phyloP scores from a whole-genome alignment of 495 filamentous ascomycete species.

The Hyaloscypha variabilis region DNA sequence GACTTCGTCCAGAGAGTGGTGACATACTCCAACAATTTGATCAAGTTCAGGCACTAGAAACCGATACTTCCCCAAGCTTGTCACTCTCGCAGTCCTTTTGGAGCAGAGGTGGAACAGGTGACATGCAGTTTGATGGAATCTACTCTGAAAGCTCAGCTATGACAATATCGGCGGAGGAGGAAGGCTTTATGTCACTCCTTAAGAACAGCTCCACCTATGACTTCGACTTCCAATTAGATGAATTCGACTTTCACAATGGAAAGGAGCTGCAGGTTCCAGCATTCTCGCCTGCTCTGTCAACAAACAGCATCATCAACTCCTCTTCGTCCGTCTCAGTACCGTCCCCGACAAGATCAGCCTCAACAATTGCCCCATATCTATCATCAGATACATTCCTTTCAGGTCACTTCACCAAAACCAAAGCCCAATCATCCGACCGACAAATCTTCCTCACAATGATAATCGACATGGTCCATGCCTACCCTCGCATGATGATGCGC shows the following conservation, averaged over 20 bases:
- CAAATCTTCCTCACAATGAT: slow-evolving; percentile 25
- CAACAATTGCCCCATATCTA: neutral
- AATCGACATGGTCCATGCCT: slow-evolving; percentile 25
- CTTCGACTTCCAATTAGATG: neutral
- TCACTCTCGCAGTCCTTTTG: neutral
- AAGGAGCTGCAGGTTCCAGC: neutral
- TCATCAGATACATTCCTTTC: neutral
- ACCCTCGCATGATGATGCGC: slow-evolving; percentile 41
- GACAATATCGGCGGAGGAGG: neutral
- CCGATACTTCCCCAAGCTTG: neutral
- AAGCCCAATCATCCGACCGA: neutral
- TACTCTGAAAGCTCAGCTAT: neutral
- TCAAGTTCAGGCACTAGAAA: neutral
- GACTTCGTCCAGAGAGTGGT: neutral
- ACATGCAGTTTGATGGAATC: neutral
- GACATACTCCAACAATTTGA: neutral
- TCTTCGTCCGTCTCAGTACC: too few relatives aligned
- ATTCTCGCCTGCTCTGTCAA: neutral
- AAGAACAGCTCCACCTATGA: neutral
- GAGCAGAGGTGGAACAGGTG: neutral
- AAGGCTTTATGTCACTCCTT: neutral
- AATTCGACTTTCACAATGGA: neutral
- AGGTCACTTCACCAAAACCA: neutral
- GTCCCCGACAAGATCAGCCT: neutral
- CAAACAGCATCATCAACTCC: neutral